Percentiles rank a stretch among this genome's conserved stretches.
Conservation (phyloP, 257 asterid genomes). For the Nyctanthes arbortristis region DNA sequence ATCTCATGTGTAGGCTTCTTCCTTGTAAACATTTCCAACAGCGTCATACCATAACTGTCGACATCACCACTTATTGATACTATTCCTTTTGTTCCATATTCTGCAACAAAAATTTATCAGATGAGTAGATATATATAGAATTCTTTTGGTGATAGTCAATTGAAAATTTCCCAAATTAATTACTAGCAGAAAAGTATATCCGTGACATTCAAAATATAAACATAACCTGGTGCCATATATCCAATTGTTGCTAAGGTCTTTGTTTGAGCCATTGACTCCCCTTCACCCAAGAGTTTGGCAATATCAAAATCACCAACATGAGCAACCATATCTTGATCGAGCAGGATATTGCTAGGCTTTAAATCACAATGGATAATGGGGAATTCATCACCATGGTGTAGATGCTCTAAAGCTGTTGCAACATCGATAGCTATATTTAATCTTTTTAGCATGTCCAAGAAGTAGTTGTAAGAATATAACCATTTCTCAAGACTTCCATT, state of each 20-base stretch:
- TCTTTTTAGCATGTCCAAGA: no score
- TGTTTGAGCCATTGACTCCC: no score
- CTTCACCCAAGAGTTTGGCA: no score
- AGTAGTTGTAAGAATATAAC: conserved; percentile 1
- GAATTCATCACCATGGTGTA: conserved; percentile 6
- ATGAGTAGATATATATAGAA: no score
- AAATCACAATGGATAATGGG: conserved; percentile 13
- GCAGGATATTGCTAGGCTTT: no score
- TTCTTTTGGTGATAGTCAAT: no score
- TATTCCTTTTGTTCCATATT: conserved; percentile 7
- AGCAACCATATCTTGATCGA: no score
- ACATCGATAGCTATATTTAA: conserved; percentile 2
- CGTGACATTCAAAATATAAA: no score
- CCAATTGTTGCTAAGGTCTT: no score
- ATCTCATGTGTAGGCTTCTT: conserved; percentile 14
- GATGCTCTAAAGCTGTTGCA: conserved; percentile 9
- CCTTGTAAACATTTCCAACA: conserved; percentile 12
- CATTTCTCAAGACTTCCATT: conserved; percentile 17
- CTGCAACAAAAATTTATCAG: not conserved
- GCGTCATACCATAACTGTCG: no score
- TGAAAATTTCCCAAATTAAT: not conserved
- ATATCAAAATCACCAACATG: no score
- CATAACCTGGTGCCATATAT: no score
- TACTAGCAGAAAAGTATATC: not conserved
- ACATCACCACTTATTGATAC: conserved; percentile 13